Evolutionary conservation across 352 stramenopile species (phyloP), one percentile per base, ranked within the genome.

Genomic region (Globisporangium cylindrosporum): DNA sequence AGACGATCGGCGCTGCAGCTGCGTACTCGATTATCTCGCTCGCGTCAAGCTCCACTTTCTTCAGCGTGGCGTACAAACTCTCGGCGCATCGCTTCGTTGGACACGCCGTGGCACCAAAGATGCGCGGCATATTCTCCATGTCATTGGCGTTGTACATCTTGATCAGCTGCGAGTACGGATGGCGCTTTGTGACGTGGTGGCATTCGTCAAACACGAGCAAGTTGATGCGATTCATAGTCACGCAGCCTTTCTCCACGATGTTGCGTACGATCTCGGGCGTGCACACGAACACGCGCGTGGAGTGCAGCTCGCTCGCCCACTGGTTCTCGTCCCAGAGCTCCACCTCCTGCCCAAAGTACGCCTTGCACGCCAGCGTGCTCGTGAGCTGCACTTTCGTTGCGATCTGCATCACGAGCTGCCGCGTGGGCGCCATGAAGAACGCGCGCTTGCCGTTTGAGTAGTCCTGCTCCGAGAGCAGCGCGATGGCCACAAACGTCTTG

Each of bases 141-240:
- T 75, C 66, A 20, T 70, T 59, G n/a, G 78, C 55, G 41, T 90
- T 76, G 70, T 94, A 96, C 69, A 95, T 80, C 56, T 91, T 92
- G 48, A 96, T 91, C 20, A 97, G 74, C 49, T 95, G 88, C 32
- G 89, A 89, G 74, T 97, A 97, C 67, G 89, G 89, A 41, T 97
- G 90, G 57, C 89, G 89, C 74, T 96, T 96, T 27, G 77, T 88
- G 48, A 93, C 88, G 74, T 95, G 85, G 71, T 97, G 91, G 72
- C 91, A 97, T 74, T 97, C 91, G 71, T 97, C 91, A 66, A 97
- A 93, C 32, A 97, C 82, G 22, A 97, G 76, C 66, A 97, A 51
- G 69, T 94, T 94, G 72, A 95, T 91, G 58, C 73, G 74, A 22
- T 78, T 69, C 60, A 97, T 81, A 20, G 68, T 75, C 61, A 97